phyloP scores from a whole-genome alignment of 225 moss, liverwort and hornwort genomes.

The Physcomitrium patens region DNA sequence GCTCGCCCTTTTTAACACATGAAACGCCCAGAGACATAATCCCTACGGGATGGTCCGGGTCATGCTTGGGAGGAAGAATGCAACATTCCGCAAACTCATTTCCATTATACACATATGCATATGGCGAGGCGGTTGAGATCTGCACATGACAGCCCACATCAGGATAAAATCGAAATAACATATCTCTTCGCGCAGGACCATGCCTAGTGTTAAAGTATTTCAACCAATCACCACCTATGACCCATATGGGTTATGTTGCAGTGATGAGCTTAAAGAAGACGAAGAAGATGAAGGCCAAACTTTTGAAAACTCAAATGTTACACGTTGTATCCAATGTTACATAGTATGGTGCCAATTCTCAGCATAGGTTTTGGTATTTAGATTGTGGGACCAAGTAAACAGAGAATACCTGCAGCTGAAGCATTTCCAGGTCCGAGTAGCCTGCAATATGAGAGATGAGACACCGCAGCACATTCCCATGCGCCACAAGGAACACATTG shows the following conservation, averaged over 20 bases:
- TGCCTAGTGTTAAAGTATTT: not conserved
- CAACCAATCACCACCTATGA: not conserved
- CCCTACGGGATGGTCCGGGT: conserved; percentile 44
- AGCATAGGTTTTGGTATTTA: no score
- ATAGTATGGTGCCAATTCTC: no score
- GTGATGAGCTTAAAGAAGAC: not conserved
- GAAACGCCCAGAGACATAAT: conserved; percentile 71
- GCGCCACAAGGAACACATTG: conserved; percentile 84
- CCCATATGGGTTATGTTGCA: not conserved
- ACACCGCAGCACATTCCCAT: conserved; percentile 92
- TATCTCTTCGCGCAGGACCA: not conserved
- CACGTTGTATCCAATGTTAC: no score
- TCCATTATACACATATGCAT: conserved; percentile 77
- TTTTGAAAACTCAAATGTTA: not conserved
- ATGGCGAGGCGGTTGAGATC: conserved; percentile 86
- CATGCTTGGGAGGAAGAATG: conserved; percentile 72
- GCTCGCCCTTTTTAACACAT: conserved; percentile 70
- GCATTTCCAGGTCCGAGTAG: conserved; percentile 84
- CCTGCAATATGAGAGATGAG: conserved; percentile 87
- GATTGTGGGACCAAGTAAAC: no score
- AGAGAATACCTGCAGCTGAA: conserved; percentile 75
- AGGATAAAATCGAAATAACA: not conserved
- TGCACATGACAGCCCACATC: conserved; percentile 33
- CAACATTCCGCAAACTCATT: conserved; percentile 76
- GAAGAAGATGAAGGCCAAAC: not conserved